Percentiles rank a stretch among this genome's conserved stretches.
Evolutionary conservation across 1,139 yeast genomes (phyloP).

Genomic region (Saccharomyces hybrid): DNA sequence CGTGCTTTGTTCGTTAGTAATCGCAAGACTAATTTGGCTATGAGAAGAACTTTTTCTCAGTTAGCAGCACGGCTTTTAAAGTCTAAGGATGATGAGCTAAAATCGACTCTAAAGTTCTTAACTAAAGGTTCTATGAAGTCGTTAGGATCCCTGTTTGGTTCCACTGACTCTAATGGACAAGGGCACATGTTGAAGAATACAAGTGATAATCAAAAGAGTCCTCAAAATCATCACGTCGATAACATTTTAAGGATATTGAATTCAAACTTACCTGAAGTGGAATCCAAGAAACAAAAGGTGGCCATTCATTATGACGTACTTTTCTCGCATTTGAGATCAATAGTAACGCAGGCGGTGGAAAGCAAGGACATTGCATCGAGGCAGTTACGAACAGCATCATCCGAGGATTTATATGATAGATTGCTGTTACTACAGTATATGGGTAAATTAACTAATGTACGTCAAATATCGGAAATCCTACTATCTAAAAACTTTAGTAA

Average conservation of each 20-base stretch:
- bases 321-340: slow-evolving; percentile 20
- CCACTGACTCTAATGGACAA: neutral
- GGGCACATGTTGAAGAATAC: slow-evolving; percentile 7
- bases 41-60: slow-evolving; percentile 17
- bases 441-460: slow-evolving; percentile 8
- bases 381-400: neutral
- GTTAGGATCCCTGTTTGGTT: slow-evolving; percentile 9
- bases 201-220: slow-evolving; percentile 5
- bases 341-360: slow-evolving; percentile 18
- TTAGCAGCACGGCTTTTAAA: slow-evolving; percentile 10
- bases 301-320: slow-evolving; percentile 26
- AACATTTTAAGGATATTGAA: slow-evolving; percentile 25
- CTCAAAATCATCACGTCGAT: slow-evolving; percentile 13
- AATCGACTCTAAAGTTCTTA: slow-evolving; percentile 22
- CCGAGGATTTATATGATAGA: slow-evolving; percentile 15
- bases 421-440: slow-evolving; percentile 19
- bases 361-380: neutral
- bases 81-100: slow-evolving; percentile 17
- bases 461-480: slow-evolving; percentile 13
- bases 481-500: slow-evolving; percentile 14
- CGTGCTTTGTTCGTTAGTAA: neutral
- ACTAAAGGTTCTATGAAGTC: slow-evolving; percentile 14
- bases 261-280: slow-evolving; percentile 23
- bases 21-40: neutral
- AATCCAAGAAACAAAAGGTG: slow-evolving; percentile 15